Percentiles rank a stretch among this genome's conserved stretches.
phyloP scores from a whole-genome alignment of 305 asterid species.

The Fraxinus sp. region DNA sequence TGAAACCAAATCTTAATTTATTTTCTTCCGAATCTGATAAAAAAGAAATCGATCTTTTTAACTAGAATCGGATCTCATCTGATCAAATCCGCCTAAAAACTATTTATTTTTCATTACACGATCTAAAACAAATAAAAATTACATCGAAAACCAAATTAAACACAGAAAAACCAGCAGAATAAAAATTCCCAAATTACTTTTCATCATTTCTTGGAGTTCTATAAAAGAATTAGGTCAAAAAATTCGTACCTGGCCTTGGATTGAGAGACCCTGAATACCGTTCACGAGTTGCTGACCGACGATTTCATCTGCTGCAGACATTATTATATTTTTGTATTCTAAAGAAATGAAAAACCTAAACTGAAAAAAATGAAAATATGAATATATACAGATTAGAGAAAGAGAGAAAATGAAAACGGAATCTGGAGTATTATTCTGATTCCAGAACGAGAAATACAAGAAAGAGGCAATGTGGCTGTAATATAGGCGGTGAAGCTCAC shows the following conservation, averaged over 20 bases:
- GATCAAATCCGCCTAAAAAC: slow-evolving; percentile 17
- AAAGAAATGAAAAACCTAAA: neutral
- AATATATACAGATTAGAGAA: neutral
- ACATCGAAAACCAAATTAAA: neutral
- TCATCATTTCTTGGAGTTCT: neutral
- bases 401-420: neutral
- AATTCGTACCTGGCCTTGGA: slow-evolving; percentile 34
- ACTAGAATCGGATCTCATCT: slow-evolving; percentile 9
- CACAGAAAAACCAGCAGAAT: neutral
- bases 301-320: slow-evolving; percentile 43
- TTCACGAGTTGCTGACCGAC: slow-evolving; percentile 33
- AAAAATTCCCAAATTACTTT: neutral
- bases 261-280: slow-evolving; percentile 37
- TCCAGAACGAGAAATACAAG: neutral
- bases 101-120: neutral
- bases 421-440: neutral
- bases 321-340: slow-evolving; percentile 18
- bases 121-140: neutral
- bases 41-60: neutral
- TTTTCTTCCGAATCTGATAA: neutral
- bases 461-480: neutral
- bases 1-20: neutral
- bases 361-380: neutral
- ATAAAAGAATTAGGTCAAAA: neutral
- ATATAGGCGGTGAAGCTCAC: neutral